Percentiles rank a stretch among this genome's conserved stretches.
Conservation (phyloP, 2,329 filamentous ascomycete genomes). For the Davidsoniella virescens region DNA sequence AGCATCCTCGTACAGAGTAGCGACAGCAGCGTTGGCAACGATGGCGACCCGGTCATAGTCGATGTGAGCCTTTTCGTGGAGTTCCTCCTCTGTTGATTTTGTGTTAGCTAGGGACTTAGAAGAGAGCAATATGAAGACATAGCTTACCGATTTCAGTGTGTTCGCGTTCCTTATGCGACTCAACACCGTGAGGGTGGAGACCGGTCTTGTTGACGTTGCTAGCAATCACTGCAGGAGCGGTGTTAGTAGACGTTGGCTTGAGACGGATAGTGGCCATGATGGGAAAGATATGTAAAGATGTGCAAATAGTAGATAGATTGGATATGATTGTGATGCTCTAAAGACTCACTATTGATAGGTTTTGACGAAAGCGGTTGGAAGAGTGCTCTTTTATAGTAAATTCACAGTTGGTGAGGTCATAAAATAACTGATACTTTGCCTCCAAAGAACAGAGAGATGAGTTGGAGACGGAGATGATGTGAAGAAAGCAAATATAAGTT, state of each 20-base stretch:
- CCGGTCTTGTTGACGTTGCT: slow-evolving; percentile 74
- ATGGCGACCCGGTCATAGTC: slow-evolving; percentile 98
- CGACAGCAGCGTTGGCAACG: slow-evolving; percentile 87
- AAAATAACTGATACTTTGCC: no score
- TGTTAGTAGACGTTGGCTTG: slow-evolving; percentile 8
- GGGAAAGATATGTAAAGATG: neutral
- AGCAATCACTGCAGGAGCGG: slow-evolving; percentile 29
- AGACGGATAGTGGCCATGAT: slow-evolving; percentile 1
- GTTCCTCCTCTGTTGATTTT: slow-evolving; percentile 54
- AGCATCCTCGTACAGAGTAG: slow-evolving; percentile 96
- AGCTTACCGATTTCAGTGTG: slow-evolving; percentile 73
- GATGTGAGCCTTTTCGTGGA: slow-evolving; percentile 95
- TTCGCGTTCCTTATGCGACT: slow-evolving; percentile 53
- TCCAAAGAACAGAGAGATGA: neutral
- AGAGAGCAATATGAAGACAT: neutral
- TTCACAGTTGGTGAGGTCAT: no score
- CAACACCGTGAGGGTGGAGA: slow-evolving; percentile 78
- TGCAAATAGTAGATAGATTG: neutral
- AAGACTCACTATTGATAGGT: slow-evolving; percentile 4
- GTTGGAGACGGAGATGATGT: neutral
- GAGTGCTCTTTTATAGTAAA: no score
- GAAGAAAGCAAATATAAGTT: neutral
- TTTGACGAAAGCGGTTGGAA: neutral
- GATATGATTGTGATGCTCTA: neutral
- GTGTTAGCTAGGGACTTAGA: neutral